Conservation (phyloP, 2,329 filamentous ascomycete species). For the Ploettnerulaceae sp. region DNA sequence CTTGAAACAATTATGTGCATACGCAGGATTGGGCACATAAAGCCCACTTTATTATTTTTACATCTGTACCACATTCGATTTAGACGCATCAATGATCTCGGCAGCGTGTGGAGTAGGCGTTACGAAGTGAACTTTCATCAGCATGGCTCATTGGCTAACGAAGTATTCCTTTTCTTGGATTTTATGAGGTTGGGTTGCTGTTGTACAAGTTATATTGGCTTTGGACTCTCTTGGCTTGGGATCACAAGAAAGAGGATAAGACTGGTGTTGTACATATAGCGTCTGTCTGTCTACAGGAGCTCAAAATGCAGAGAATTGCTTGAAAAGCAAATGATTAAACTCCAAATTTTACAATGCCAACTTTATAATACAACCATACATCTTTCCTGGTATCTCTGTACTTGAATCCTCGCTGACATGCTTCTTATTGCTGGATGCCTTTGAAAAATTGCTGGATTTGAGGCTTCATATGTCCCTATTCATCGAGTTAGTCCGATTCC, state of each 20-base stretch:
- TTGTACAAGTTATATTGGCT: conserved; percentile 26
- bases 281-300: not conserved
- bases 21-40: conserved; percentile 48
- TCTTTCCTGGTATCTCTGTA: too few species aligned
- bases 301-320: not conserved
- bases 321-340: not conserved
- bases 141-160: conserved; percentile 20
- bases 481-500: conserved; percentile 4
- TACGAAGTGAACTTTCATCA: conserved; percentile 19
- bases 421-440: conserved; percentile 34
- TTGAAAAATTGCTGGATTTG: conserved; percentile 45
- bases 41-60: conserved; percentile 23
- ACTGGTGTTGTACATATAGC: conserved; percentile 28
- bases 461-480: conserved; percentile 45
- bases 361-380: conserved; percentile 1
- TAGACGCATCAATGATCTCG: conserved; percentile 31
- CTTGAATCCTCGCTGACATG: too few species aligned
- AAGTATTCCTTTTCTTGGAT: conserved; percentile 15
- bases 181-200: conserved; percentile 7
- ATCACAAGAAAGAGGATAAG: conserved; percentile 10
- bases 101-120: conserved; percentile 32
- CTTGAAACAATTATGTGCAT: conserved; percentile 63
- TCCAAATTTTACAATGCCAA: not conserved
- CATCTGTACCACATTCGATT: conserved; percentile 30
- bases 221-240: conserved; percentile 11